A percentile compares a stretch with the other conserved stretches of the same genome.
Evolutionary conservation across 176 grass and related monocot genomes (phyloP).

Genomic region (Carex myosuroides): DNA sequence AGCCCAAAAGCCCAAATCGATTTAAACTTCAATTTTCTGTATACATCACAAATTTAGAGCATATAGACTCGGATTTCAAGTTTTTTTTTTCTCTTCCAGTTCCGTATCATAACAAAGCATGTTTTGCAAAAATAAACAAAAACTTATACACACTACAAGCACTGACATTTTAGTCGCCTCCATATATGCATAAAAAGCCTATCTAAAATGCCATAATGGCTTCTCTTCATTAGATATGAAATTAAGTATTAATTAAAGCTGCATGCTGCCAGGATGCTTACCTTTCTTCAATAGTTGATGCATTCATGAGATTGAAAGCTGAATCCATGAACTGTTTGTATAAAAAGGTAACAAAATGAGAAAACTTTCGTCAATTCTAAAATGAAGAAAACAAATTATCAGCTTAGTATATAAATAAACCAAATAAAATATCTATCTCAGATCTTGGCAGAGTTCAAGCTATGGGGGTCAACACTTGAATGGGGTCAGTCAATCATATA

Average conservation of each 20-base stretch:
- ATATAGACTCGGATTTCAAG: neutral
- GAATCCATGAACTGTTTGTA: conserved; percentile 38
- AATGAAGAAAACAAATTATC: neutral
- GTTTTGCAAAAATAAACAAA: neutral
- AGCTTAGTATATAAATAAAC: neutral
- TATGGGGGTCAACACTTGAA: no score
- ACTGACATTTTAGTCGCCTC: neutral
- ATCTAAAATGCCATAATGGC: neutral
- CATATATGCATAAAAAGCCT: neutral
- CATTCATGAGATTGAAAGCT: conserved; percentile 26
- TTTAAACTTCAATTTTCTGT: neutral
- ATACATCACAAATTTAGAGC: neutral
- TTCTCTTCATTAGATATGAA: conserved; percentile 6
- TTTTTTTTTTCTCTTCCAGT: neutral
- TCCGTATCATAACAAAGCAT: neutral
- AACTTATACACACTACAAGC: neutral
- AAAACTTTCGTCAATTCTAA: neutral
- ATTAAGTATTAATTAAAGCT: neutral
- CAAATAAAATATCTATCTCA: neutral
- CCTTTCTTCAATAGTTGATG: conserved; percentile 29
- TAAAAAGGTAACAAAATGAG: neutral
- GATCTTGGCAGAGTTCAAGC: neutral
- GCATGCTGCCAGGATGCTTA: neutral
- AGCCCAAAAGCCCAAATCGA: neutral
- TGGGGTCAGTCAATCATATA: no score